These are phyloP conservation scores for Breviolum minutum DNA, from an alignment of 73 alveolate species.

Conservation along the genomic window DNA sequence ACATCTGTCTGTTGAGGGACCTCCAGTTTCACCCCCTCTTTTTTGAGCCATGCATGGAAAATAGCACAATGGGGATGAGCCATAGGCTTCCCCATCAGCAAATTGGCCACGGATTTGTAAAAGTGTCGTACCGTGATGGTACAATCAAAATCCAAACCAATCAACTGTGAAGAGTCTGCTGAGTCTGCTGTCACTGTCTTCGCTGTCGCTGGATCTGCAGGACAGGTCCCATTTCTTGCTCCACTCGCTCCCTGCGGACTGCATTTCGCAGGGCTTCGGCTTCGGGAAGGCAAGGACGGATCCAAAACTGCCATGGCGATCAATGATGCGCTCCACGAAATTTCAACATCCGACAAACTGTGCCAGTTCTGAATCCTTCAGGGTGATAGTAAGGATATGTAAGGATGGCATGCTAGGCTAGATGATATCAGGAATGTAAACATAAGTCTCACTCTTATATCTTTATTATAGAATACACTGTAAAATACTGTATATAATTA, in stretches of 20 bases:
- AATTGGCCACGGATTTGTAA: constrained; percentile 72
- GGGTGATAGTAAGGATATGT: no score
- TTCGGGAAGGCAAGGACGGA: neutral
- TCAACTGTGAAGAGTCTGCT: neutral
- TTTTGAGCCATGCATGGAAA: constrained; percentile 38
- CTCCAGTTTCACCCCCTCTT: neutral
- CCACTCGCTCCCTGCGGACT: neutral
- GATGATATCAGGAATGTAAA: no score
- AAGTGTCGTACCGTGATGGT: constrained; percentile 78
- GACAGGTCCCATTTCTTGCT: no score
- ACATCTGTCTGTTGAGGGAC: constrained; percentile 8
- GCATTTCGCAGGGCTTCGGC: constrained; percentile 1
- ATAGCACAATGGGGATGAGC: constrained; percentile 68
- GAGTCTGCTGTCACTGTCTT: no score
- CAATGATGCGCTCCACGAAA: neutral
- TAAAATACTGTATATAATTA: no score
- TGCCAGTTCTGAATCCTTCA: no score
- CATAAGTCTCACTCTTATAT: no score
- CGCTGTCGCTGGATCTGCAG: no score
- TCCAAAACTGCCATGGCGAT: neutral
- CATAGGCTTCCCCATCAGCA: constrained; percentile 64
- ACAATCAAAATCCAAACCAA: constrained; percentile 80
- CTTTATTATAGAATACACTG: no score
- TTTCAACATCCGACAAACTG: no score
- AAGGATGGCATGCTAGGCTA: no score